Base-by-base conservation (phyloP, 1,139 yeast genomes). In the Kodamaea fungicola region DNA sequence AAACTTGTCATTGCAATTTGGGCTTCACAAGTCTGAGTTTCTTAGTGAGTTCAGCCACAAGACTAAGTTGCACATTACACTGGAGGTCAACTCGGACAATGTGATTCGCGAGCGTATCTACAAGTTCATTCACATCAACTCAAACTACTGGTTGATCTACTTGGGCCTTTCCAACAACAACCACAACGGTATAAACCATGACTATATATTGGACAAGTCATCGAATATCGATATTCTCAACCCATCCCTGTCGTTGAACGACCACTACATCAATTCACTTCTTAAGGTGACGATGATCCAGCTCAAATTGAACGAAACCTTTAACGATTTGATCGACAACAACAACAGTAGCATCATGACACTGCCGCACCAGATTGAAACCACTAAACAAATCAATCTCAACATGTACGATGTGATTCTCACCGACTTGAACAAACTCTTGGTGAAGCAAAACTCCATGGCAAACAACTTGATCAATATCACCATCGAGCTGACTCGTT, bases 331-430 rank as follows among this genome's bases (percentile, higher is more conserved):
- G 34, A 50, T 61, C 29, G 54, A 53, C 9, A 52, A 50, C 26
- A 40, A 40, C 12, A 45, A 45, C 22, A 40, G 45, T 34, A 43
- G 45, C 4, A 42, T 42, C 12, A 28, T 41, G 26, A 34, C 32
- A n/a, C 47, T 50, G 37, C 59, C 62, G 32, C 51, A 52, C 46
- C 51, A 48, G 28, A 43, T 45, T 9, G 50, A 48, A 37, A 54
- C 62, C 6, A 48, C 62, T 12, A 63, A 62, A 43, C 53, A 64
- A 33, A 67, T 71, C 27, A 62, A 63, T 42, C 53, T 71, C 38
- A 61, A 65, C 44, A 70, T 70, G 74, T 71, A 69, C 50, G 75
- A 71, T 40, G 62, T 58, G 7, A 68, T 71, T 16, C 46, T 71
- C 33, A 52, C 56, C 37, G 71, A 68, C 39, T 57, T 66, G 34